Evolutionary conservation across 805 yeast species (phyloP).

Genomic region (Teunomyces barrocoloradensis): DNA sequence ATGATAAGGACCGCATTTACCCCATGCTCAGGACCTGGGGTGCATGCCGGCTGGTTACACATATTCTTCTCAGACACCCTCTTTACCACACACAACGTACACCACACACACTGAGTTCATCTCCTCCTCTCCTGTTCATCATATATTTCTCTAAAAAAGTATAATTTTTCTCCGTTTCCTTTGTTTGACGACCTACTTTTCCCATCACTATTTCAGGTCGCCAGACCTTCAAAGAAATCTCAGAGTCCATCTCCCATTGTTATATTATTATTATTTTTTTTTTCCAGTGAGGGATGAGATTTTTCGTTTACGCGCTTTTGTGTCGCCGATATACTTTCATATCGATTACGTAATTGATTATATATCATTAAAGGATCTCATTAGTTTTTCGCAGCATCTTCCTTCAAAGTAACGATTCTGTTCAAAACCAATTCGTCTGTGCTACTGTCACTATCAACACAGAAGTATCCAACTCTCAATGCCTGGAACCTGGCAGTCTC

Average conservation of each 20-base stretch:
- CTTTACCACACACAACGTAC: not conserved
- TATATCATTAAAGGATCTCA: not conserved
- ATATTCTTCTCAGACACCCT: not conserved
- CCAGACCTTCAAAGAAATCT: not conserved
- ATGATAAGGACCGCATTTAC: not conserved
- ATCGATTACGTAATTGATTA: not conserved
- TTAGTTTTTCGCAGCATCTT: slow-evolving; percentile 55
- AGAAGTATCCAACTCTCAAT: slow-evolving; percentile 92
- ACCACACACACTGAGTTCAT: not conserved
- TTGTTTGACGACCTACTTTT: not conserved
- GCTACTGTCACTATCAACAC: slow-evolving; percentile 76
- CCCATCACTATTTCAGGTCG: not conserved
- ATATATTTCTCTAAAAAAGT: not conserved
- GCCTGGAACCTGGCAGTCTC: slow-evolving; percentile 98
- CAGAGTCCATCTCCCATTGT: not conserved
- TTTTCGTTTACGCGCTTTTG: not conserved
- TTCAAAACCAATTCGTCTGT: slow-evolving; percentile 68
- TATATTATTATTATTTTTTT: no score
- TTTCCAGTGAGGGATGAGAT: no score
- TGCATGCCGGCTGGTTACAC: not conserved
- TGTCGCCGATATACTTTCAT: not conserved
- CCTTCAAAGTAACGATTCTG: slow-evolving; percentile 91
- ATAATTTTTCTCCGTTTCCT: not conserved
- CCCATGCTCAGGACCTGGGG: not conserved
- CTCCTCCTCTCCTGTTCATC: not conserved